A percentile compares a stretch with the other conserved stretches of the same genome.
phyloP scores from a whole-genome alignment of 352 stramenopile genomes.

The Pythium myriotylum region DNA sequence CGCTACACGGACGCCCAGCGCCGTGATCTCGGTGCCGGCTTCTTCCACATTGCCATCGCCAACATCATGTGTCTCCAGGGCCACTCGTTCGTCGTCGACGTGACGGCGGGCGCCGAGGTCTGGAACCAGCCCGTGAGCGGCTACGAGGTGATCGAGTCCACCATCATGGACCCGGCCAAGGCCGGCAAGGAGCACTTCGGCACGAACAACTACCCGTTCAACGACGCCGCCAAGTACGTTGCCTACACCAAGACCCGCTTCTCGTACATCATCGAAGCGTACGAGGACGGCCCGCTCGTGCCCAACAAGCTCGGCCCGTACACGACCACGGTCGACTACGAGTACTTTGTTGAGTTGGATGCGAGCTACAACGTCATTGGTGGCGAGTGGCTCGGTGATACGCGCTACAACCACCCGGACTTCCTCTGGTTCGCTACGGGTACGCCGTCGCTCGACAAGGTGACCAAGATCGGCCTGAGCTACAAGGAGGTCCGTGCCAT shows the following conservation, averaged over 20 bases:
- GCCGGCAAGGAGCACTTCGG: constrained; percentile 25
- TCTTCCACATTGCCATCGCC: constrained; percentile 24
- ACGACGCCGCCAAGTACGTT: constrained; percentile 8
- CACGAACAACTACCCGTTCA: constrained; percentile 47
- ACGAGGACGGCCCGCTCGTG: constrained; percentile 51
- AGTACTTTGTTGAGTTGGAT: constrained; percentile 72
- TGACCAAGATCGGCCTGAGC: constrained; percentile 12
- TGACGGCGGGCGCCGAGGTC: constrained; percentile 34
- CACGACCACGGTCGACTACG: constrained; percentile 48
- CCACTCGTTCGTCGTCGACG: constrained; percentile 43
- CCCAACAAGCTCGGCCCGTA: constrained; percentile 36
- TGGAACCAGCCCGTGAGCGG: constrained; percentile 65
- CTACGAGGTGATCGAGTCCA: constrained; percentile 43
- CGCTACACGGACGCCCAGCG: constrained; percentile 38
- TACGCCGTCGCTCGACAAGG: constrained; percentile 1
- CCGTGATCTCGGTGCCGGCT: constrained; percentile 57
- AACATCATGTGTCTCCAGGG: constrained; percentile 53
- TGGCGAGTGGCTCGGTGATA: constrained; percentile 60
- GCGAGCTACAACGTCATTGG: constrained; percentile 57
- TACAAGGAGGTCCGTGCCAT: constrained; percentile 14
- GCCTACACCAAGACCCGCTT: constrained; percentile 48
- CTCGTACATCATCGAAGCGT: constrained; percentile 54
- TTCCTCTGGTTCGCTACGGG: constrained; percentile 62
- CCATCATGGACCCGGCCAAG: constrained; percentile 29
- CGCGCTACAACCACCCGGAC: constrained; percentile 55